Evolutionary conservation across 768 basidiomycete species (phyloP), one percentile per base, ranked within the genome.

Genomic region (Naganishia kalamii): DNA sequence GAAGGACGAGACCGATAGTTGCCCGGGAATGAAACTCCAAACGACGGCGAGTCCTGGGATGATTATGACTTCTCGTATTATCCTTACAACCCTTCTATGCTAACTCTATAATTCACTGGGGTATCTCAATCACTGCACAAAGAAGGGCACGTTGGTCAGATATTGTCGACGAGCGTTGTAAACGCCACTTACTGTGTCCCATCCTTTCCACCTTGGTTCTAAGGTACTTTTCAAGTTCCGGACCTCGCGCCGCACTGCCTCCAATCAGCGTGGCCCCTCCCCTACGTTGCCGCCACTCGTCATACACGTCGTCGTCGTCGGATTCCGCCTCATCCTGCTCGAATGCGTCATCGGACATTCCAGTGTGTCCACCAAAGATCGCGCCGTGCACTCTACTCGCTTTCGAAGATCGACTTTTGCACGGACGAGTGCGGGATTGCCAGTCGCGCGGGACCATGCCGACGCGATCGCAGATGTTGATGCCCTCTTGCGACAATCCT

Each of bases 161-260:
- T 59, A 12, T 25, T 10, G 23, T 17, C 29, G 32, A 12, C 30
- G 10, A 60, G 3, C 29, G 29, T 19, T 13, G 46, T 12, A 4
- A 27, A 43, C 10, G 6, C 19, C 23, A 77, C 76, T 77, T 70
- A 77, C 76, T 69, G 67, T 99, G 96, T 13, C 96, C 96, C 96
- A 99, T 99, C 66, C 88, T 83, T 75, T 91, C 80, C n/a, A 98
- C 86, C 78, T 99, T 99, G 41, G 96, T 98, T 76, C 89, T 84
- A 72, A 99, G 79, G 77, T 99, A 99, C 79, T 88, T 91, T 73
- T 98, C 92, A 71, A 99, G 78, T 73, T 99, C 96, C 63, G 85
- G 85, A 0, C 92, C 90, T 62, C 86, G 80, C 10, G 87, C 88
- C 30, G 83, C 83, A 17, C 86, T 85, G 11, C 86, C 88, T 4